phyloP scores from a whole-genome alignment of 129 eudicot genomes.

The Tagetes patula region DNA sequence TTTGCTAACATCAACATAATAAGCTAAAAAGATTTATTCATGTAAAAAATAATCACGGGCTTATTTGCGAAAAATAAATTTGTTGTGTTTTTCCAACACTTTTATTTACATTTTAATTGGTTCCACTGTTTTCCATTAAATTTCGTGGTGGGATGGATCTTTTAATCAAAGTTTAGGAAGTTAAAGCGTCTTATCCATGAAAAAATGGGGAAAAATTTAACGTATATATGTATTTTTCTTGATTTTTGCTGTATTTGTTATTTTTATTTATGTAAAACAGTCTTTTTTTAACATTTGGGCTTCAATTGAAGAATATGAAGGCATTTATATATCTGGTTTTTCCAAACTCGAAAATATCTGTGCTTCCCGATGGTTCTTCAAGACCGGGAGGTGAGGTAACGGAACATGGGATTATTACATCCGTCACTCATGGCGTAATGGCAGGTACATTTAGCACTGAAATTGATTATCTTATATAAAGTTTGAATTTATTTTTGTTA shows the following conservation, averaged over 20 bases:
- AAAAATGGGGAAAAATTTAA: neutral
- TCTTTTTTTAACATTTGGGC: neutral
- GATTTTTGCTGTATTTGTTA: neutral
- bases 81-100: neutral
- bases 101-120: neutral
- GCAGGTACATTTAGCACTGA: constrained; percentile 46
- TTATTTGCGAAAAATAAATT: neutral
- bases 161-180: neutral
- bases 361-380: constrained; percentile 49
- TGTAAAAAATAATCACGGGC: neutral
- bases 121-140: neutral
- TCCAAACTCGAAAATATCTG: constrained; percentile 56
- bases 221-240: neutral
- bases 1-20: neutral
- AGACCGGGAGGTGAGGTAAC: constrained; percentile 37
- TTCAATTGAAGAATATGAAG: constrained; percentile 64
- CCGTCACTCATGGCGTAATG: constrained; percentile 85
- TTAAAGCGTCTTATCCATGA: neutral
- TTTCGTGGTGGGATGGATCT: neutral
- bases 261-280: neutral
- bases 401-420: constrained; percentile 75
- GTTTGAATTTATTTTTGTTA: neutral
- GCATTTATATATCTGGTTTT: constrained; percentile 76
- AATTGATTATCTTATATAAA: neutral
- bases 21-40: neutral